Conservation (phyloP, 371 early-diverging fungal species). For the Catenaria anguillulae region DNA sequence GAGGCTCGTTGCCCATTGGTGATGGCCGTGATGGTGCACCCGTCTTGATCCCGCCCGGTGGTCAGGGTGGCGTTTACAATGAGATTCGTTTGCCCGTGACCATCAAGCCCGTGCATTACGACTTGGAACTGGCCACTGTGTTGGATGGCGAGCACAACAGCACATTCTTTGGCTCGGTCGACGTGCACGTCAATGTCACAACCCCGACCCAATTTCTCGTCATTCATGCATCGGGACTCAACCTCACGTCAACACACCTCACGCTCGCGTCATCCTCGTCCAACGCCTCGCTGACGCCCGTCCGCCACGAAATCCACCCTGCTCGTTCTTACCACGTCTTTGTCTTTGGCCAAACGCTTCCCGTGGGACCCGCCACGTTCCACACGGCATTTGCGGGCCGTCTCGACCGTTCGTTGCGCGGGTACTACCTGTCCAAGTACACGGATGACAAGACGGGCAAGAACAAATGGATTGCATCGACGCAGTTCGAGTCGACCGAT, state of each 20-base stretch:
- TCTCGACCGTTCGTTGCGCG: neutral
- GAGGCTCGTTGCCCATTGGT: neutral
- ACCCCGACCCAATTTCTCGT: neutral
- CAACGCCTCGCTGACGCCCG: neutral
- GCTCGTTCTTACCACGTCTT: conserved; percentile 2
- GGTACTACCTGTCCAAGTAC: conserved; percentile 8
- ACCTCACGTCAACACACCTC: too few species aligned
- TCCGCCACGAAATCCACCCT: conserved; percentile 3
- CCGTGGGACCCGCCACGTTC: neutral
- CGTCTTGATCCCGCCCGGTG: neutral
- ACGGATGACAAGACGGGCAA: neutral
- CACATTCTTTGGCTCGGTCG: neutral
- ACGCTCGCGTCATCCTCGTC: too few species aligned
- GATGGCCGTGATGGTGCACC: neutral
- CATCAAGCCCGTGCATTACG: neutral
- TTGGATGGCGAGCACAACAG: neutral
- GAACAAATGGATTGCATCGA: conserved; percentile 46
- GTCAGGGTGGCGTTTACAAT: neutral
- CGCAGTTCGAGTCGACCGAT: conserved; percentile 68
- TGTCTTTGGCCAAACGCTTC: neutral
- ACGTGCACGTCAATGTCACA: neutral
- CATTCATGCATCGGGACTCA: neutral
- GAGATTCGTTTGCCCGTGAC: neutral
- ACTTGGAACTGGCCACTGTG: neutral
- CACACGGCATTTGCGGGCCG: neutral